Base-by-base conservation (phyloP, 2,329 filamentous ascomycete genomes). In the Fusarium pseudograminearum region DNA sequence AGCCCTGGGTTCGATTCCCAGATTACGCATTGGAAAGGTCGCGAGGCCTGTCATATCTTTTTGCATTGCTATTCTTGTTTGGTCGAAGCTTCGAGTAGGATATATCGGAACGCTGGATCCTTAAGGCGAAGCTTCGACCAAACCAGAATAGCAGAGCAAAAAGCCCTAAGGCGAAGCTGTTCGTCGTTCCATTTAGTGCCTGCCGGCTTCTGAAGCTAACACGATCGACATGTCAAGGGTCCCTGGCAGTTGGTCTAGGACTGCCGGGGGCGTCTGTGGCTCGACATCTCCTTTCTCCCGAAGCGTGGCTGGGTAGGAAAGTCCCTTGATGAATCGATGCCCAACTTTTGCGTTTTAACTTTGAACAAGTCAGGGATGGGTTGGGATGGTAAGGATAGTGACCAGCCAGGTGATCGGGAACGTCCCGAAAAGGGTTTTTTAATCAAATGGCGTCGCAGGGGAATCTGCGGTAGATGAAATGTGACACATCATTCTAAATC, bases 1-100 rank as follows among this genome's bases (percentile, higher is more conserved):
- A 51, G 33, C 47, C 24, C 31, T 51, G 47, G 47, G 33, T 51
- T 38, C 22, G 47, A 51, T 38, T 51, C 22, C 33, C 33, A 51
- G 47, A 51, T 51, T 51, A 51, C 47, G 47, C 47, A 51, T 6
- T 24, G 15, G 9, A 20, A 20, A 6, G 7, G 22, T 22, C 11
- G n/a, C 5, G 5, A 12, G 12, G 18, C 22, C 22, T 7, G 14
- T 40, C 4, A 9, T 20, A 12, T 1, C 22, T 51, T 51, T 51
- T 38, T 51, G 47, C 6, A 40, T 6, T 36, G 14, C 14, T 20
- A 28, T 44, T 5, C 20, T 22, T 8, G 15, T 20, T 8, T 14
- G 15, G 22, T 45, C 10, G 26, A 45, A 26, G 26, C 18, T 28
- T 45, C 15, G 10, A 30, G 24, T 14, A 28, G 4, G 44, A 14